Evolutionary conservation across 73 alveolate species (phyloP), one percentile per base, ranked within the genome.

Genomic region (Paramecium sexaurelia): DNA sequence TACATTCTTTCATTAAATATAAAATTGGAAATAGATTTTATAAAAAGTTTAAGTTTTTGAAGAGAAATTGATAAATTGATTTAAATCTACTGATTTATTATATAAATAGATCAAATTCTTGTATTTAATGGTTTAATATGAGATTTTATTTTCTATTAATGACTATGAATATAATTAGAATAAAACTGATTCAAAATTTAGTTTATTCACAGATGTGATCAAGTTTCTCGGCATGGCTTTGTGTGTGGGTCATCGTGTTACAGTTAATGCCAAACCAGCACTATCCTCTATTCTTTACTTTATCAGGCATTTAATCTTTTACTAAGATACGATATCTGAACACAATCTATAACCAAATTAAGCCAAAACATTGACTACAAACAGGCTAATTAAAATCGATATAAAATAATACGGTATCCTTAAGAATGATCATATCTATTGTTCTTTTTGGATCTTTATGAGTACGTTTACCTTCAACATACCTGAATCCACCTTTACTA

Each of bases 211-310:
- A 94, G 5, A 95, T 56, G 40, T 95, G 98, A 55, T 95, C 95
- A 3, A 95, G 92, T 73, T 93, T 95, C 39, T 85, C 55, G 17
- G 98, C 98, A 69, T 95, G 98, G 2, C 22, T 92, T 8, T 33
- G 55, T 36, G 84, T 95, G 27, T 94, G 97, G n/a, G 35, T 85
- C 84, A 68, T 78, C 13, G 98, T 95, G 43, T 93, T 93, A 27
- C 98, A 95, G 22, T 91, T 86, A 43, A 61, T 51, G 17, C 98
- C 98, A 93, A 92, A 95, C 96, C 96, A 95, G 47, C 98, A 95
- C 26, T 93, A 36, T 27, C 67, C 85, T 75, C 98, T 89, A 69
- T 43, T 55, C 35, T 90, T 91, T 13, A 90, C 55, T 19, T 55
- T 57, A 10, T 91, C 83, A 22, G 91, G 92, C 56, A 95, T 73